Evolutionary conservation across 306 rosid genomes (phyloP), one percentile per base, ranked within the genome.

Genomic region (Lathyrus sativus): DNA sequence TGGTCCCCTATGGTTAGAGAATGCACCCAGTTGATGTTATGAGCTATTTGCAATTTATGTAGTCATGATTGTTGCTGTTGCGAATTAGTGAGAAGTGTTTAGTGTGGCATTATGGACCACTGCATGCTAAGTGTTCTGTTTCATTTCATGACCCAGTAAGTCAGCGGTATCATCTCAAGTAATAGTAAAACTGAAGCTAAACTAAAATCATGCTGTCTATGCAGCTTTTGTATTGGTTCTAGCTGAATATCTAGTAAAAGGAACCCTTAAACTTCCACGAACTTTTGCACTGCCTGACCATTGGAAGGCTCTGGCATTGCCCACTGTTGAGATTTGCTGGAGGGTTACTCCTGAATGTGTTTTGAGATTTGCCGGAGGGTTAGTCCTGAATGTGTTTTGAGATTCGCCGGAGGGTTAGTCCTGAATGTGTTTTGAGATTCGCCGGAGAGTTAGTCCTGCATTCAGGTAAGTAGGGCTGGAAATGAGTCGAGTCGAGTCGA

Each of bases 1-100:
- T 62, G 73, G 66, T 67, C 45, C 50, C 82, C 54, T 67, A 9
- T 56, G 42, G 49, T 54, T 37, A 15, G n/a, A 69, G 63, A 74
- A 28, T 7, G 26, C 45, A n/a, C 53, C 11, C 3, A 1, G 65
- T 33, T 46, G 66, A 39, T 63, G 65, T 62, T 59, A 38, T 42
- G 51, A 17, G 38, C 17, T 58, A 49, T 60, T 59, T 65, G 65
- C 65, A 71, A 44, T 67, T 38, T 65, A 12, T 11, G n/a, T 64
- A 42, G 35, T 46, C 58, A 67, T 38, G 9, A 33, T 38, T 67
- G 15, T 66, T 31, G 43, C 51, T 50, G 14, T 33, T 45, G 26
- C 7, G 62, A 56, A 56, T 56, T 28, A 6, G 62, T 59, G 59
- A 65, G 44, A 73, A 4, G 22, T 18, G 35, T 22, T 63, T 19